phyloP scores from a whole-genome alignment of 768 basidiomycete genomes.

The Leccinum subtestaceum region DNA sequence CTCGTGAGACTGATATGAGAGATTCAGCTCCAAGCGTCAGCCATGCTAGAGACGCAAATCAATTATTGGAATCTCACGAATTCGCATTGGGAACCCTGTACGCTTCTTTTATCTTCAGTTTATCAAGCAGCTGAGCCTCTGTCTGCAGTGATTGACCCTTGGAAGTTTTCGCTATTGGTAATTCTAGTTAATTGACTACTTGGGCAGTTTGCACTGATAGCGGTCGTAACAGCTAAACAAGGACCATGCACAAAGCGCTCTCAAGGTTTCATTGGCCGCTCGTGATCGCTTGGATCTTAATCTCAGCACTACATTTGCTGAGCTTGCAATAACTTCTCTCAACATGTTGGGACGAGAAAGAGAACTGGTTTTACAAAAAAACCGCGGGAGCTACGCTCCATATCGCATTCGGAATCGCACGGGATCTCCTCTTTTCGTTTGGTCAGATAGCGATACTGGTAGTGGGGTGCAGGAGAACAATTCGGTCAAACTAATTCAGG shows the following conservation, averaged over 20 bases:
- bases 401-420: constrained; percentile 92
- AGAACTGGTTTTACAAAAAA: constrained; percentile 66
- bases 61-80: constrained; percentile 97
- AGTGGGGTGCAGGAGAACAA: constrained; percentile 44
- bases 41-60: constrained; percentile 76
- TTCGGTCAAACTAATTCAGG: constrained; percentile 63
- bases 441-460: constrained; percentile 74
- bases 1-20: neutral
- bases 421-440: constrained; percentile 79
- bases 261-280: constrained; percentile 64
- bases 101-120: constrained; percentile 21
- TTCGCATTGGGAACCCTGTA: constrained; percentile 96
- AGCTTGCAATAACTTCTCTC: constrained; percentile 71
- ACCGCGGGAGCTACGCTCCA: constrained; percentile 87
- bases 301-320: constrained; percentile 85
- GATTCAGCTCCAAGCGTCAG: constrained; percentile 75
- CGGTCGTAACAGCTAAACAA: constrained; percentile 48
- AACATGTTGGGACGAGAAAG: constrained; percentile 76
- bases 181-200: constrained; percentile 6
- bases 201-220: constrained; percentile 13
- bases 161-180: constrained; percentile 80
- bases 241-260: constrained; percentile 47
- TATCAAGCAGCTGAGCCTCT: constrained; percentile 11
- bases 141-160: constrained; percentile 84
- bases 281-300: constrained; percentile 88